A percentile compares a stretch with the other conserved stretches of the same genome.
Evolutionary conservation across 129 eudicot genomes (phyloP).

Genomic region (Flaveria ramosissima): DNA sequence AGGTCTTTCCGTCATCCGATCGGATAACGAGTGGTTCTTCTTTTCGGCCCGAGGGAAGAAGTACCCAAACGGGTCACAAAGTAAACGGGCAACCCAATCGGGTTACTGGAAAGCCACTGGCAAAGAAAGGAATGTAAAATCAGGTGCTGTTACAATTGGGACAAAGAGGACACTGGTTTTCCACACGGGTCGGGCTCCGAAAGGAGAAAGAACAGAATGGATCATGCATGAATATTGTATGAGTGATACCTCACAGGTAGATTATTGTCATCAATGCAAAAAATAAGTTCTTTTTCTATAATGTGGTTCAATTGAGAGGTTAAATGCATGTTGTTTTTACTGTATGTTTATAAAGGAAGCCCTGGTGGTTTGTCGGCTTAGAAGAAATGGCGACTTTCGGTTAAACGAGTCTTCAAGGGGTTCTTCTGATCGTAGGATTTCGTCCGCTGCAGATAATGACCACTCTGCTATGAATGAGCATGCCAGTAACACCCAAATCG

Average conservation of each 20-base stretch:
- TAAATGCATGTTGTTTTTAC: background rate
- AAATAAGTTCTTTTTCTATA: background rate
- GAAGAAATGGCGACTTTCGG: constrained; percentile 63
- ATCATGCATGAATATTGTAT: constrained; percentile 93
- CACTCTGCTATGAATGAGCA: constrained; percentile 24
- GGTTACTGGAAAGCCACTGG: constrained; percentile 99
- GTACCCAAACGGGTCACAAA: constrained; percentile 92
- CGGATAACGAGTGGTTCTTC: constrained; percentile 93
- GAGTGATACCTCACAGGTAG: constrained; percentile 70
- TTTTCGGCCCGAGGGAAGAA: constrained; percentile 86
- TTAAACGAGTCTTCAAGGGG: constrained; percentile 44
- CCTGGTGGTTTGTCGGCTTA: constrained; percentile 83
- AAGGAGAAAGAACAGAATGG: constrained; percentile 94
- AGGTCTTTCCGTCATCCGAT: constrained; percentile 69
- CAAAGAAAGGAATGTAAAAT: constrained; percentile 76
- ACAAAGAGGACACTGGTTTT: constrained; percentile 95
- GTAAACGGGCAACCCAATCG: constrained; percentile 75
- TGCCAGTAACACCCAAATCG: constrained; percentile 22
- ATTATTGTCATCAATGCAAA: background rate
- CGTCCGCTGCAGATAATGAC: constrained; percentile 21
- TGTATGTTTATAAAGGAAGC: constrained; percentile 54
- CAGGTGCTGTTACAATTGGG: constrained; percentile 65
- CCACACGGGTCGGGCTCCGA: constrained; percentile 95
- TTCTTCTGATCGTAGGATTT: constrained; percentile 23
- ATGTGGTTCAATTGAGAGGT: background rate